A percentile compares a stretch with the other conserved stretches of the same genome.
phyloP scores from a whole-genome alignment of 2,329 filamentous ascomycete species.

The Trichoderma atroviride region DNA sequence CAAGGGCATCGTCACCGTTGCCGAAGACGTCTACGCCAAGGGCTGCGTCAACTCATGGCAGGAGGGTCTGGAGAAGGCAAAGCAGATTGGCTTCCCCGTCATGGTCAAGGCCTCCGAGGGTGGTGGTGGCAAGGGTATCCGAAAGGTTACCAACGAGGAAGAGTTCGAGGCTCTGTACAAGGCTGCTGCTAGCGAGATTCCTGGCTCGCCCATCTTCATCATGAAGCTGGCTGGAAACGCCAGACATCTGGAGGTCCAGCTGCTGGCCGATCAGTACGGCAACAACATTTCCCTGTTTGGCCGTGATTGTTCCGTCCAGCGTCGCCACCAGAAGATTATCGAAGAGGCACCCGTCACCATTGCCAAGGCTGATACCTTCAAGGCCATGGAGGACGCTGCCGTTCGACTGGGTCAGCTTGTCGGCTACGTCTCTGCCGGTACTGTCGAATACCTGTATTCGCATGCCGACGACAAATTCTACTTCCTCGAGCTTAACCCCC shows the following conservation, averaged over 20 bases:
- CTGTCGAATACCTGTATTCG: slow-evolving; percentile 98
- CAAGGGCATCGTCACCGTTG: slow-evolving; percentile 87
- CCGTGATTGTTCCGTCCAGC: slow-evolving; percentile 97
- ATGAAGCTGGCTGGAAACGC: slow-evolving; percentile 99
- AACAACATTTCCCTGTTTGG: slow-evolving; percentile 99
- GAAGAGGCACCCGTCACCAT: slow-evolving; percentile 98
- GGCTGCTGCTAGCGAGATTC: slow-evolving; percentile 94
- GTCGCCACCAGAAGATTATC: slow-evolving; percentile 99
- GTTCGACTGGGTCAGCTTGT: slow-evolving; percentile 92
- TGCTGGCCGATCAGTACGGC: slow-evolving; percentile 97
- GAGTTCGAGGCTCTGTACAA: slow-evolving; percentile 88
- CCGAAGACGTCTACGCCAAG: slow-evolving; percentile 80
- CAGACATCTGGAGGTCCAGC: slow-evolving; percentile 93
- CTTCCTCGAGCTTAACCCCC: slow-evolving; percentile 97
- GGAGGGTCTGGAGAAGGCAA: slow-evolving; percentile 85
- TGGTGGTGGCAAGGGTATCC: slow-evolving; percentile 98
- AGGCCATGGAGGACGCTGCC: slow-evolving; percentile 93
- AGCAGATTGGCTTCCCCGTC: slow-evolving; percentile 94
- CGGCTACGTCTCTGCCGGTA: slow-evolving; percentile 97
- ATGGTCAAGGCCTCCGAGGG: slow-evolving; percentile 99
- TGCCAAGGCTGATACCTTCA: slow-evolving; percentile 85
- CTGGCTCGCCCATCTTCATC: slow-evolving; percentile 98
- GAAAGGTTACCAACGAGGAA: slow-evolving; percentile 85
- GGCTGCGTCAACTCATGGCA: slow-evolving; percentile 89
- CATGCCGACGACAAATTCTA: slow-evolving; percentile 99